Base-by-base conservation (phyloP, 2,329 filamentous ascomycete species). In the Aspergillus luchuensis region DNA sequence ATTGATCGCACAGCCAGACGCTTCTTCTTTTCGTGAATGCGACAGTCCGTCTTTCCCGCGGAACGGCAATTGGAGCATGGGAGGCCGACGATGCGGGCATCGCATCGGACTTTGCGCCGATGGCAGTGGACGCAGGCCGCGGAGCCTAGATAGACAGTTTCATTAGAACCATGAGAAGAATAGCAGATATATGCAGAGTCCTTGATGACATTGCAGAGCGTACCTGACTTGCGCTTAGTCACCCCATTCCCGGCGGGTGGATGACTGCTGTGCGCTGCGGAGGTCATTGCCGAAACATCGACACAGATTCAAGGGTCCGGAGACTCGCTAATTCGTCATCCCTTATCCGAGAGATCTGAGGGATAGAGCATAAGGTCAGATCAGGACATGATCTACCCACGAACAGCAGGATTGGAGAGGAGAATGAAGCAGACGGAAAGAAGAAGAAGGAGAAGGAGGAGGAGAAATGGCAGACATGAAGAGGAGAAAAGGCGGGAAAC, bases 1-100 rank as follows among this genome's bases (percentile, higher is more conserved):
- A 76, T 71, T 55, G 73, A 79, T 48, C 72, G 77, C 47, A 75
- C 73, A 36, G 77, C 72, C 43, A 80, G 72, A 3, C 77, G 79
- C 63, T 81, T 81, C 67, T 79, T 82, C 69, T 82, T 83, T 66
- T 83, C 80, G 61, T 82, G 82, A 28, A 83, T 77, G 33, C 72
- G 76, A 59, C 81, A 84, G 57, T 78, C 77, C 13, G 69, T 51
- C 56, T 76, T 76, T 17, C 76, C 72, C 36, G 80, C 77, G 23
- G 74, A 72, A 36, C 73, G 73, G 60, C 81, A 84, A 63, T 82
- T 82, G 56, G 81, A 79, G 65, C 81, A 84, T 0, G 81, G 81
- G 1, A 77, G 65, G 13, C 81, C 81, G 33, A 79, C 78, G 19
- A 74, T 65, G 57, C 81, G 75, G 48, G 82, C 78, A 69, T 84